A percentile compares a stretch with the other conserved stretches of the same genome.
phyloP scores from a whole-genome alignment of 1,139 yeast species.

The Suhomyces bribrorum region DNA sequence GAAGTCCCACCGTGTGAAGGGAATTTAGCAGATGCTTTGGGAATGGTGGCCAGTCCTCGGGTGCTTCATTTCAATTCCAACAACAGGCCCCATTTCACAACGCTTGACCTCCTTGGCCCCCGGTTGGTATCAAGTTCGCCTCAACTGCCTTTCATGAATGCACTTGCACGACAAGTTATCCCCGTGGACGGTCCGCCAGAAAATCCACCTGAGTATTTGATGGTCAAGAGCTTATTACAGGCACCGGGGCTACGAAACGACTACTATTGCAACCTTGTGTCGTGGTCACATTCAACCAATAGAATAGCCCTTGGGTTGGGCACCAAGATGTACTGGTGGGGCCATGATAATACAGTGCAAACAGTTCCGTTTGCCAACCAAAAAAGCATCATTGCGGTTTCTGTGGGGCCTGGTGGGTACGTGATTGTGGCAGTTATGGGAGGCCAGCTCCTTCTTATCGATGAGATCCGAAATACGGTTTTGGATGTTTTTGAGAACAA shows the following conservation, averaged over 20 bases:
- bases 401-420: slow-evolving; percentile 50
- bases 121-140: slow-evolving; percentile 18
- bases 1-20: background rate
- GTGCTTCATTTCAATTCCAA: slow-evolving; percentile 30
- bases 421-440: slow-evolving; percentile 55
- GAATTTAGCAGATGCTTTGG: slow-evolving; percentile 51
- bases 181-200: background rate
- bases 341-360: slow-evolving; percentile 48
- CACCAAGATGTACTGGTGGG: slow-evolving; percentile 65
- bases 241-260: slow-evolving; percentile 81
- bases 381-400: slow-evolving; percentile 57
- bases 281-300: slow-evolving; percentile 64
- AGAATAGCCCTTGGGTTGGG: slow-evolving; percentile 72
- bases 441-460: slow-evolving; percentile 29
- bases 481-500: slow-evolving; percentile 32
- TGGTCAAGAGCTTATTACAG: slow-evolving; percentile 46
- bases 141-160: slow-evolving; percentile 12
- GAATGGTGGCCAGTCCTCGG: slow-evolving; percentile 33
- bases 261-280: slow-evolving; percentile 73
- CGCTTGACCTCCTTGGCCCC: slow-evolving; percentile 18
- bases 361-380: slow-evolving; percentile 23
- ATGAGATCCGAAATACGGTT: slow-evolving; percentile 18
- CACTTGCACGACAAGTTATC: slow-evolving; percentile 13
- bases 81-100: slow-evolving; percentile 1
- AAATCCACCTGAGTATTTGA: slow-evolving; percentile 6